Conservation (phyloP, 441 rosid species). For the Brassica balearica region DNA sequence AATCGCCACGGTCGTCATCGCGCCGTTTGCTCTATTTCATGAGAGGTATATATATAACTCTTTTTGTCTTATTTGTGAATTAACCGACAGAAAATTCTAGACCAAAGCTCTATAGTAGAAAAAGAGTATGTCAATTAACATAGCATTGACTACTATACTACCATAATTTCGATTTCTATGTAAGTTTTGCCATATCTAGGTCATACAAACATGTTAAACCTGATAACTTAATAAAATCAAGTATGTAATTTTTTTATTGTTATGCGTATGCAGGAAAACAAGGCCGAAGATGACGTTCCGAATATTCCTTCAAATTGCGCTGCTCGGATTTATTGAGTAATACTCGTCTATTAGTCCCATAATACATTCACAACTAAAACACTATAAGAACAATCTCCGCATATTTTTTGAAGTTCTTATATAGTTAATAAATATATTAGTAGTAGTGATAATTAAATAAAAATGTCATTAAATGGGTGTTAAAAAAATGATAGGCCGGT, state of each 20-base stretch:
- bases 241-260: background rate
- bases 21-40: conserved; percentile 80
- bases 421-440: conserved; percentile 1
- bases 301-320: conserved; percentile 68
- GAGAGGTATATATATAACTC: conserved; percentile 61
- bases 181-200: background rate
- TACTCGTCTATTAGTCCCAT: conserved; percentile 17
- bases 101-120: background rate
- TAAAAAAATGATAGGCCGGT: conserved; percentile 71
- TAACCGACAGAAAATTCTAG: background rate
- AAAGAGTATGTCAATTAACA: background rate
- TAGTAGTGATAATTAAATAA: background rate
- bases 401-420: background rate
- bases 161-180: background rate
- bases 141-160: conserved; percentile 12
- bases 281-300: conserved; percentile 91
- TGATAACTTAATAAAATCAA: conserved; percentile 12
- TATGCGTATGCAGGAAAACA: conserved; percentile 5
- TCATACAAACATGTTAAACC: background rate
- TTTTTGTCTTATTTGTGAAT: conserved; percentile 11
- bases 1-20: conserved; percentile 68
- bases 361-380: background rate
- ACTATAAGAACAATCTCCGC: background rate
- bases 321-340: conserved; percentile 89
- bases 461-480: conserved; percentile 3